phyloP scores from a whole-genome alignment of 495 filamentous ascomycete genomes.

The Talaromyces borbonicus region DNA sequence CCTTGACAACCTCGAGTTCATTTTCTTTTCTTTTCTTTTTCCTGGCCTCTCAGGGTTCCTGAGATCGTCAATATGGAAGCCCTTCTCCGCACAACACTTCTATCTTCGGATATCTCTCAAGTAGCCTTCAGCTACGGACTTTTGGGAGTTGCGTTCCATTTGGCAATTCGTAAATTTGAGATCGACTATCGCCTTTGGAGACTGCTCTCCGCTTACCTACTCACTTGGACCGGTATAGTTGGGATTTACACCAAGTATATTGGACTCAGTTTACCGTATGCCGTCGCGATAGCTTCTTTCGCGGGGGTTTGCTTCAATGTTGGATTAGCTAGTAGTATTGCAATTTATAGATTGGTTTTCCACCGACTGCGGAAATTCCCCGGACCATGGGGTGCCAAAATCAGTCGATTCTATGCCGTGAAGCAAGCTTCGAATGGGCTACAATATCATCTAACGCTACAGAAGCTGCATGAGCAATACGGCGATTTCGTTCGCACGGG shows the following conservation, averaged over 20 bases:
- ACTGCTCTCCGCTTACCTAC: not conserved
- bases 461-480: slow-evolving; percentile 11
- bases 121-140: not conserved
- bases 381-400: not conserved
- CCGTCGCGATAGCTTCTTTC: not conserved
- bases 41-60: not conserved
- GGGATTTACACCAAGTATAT: not conserved
- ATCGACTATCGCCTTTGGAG: not conserved
- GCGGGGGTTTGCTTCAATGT: not conserved
- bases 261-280: not conserved
- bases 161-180: not conserved
- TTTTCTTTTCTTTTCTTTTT: not conserved
- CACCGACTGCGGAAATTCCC: not conserved
- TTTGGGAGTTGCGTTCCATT: not conserved
- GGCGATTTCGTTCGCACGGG: slow-evolving; percentile 17
- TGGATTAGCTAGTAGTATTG: not conserved
- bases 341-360: not conserved
- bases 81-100: not conserved
- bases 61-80: not conserved
- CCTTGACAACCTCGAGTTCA: too few species aligned
- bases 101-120: not conserved
- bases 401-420: not conserved
- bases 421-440: not conserved
- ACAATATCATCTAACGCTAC: slow-evolving; percentile 12
- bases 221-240: not conserved